Percentiles rank a stretch among this genome's conserved stretches.
These are phyloP conservation scores for Telfairia occidentalis DNA, from an alignment of 331 rosid species.

Conservation along the genomic window DNA sequence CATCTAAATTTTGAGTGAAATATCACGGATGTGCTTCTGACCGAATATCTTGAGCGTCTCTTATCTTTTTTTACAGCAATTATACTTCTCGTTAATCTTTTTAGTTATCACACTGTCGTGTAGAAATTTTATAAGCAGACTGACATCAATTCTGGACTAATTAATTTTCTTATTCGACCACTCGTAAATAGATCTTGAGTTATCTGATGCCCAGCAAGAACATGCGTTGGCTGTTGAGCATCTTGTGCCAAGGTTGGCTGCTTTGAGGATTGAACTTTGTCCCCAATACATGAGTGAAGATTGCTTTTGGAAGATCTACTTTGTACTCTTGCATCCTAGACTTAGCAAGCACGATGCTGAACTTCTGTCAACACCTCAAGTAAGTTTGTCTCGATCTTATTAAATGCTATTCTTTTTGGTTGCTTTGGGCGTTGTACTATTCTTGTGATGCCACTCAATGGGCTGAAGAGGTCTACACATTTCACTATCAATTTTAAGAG, in stretches of 20 bases:
- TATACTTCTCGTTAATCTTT: not conserved
- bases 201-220: slow-evolving; percentile 64
- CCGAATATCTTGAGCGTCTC: not conserved
- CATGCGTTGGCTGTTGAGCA: slow-evolving; percentile 62
- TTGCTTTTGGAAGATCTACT: slow-evolving; percentile 86
- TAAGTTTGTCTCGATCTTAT: slow-evolving; percentile 15
- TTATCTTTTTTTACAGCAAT: not conserved
- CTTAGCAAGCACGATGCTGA: slow-evolving; percentile 72
- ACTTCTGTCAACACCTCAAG: slow-evolving; percentile 70
- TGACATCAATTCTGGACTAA: not conserved
- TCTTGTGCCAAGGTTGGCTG: slow-evolving; percentile 75
- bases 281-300: slow-evolving; percentile 88
- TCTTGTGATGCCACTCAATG: not conserved
- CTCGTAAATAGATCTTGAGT: slow-evolving; percentile 53
- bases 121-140: not conserved
- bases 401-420: slow-evolving; percentile 13
- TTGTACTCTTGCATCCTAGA: slow-evolving; percentile 79
- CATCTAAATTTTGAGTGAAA: not conserved
- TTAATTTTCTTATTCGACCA: not conserved
- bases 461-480: not conserved
- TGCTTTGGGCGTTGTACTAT: not conserved
- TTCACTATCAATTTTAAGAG: not conserved
- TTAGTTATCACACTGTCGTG: not conserved
- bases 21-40: not conserved
- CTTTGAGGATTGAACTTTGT: slow-evolving; percentile 84